Conservation (phyloP, 257 asterid species). For the Henckelia pumila region DNA sequence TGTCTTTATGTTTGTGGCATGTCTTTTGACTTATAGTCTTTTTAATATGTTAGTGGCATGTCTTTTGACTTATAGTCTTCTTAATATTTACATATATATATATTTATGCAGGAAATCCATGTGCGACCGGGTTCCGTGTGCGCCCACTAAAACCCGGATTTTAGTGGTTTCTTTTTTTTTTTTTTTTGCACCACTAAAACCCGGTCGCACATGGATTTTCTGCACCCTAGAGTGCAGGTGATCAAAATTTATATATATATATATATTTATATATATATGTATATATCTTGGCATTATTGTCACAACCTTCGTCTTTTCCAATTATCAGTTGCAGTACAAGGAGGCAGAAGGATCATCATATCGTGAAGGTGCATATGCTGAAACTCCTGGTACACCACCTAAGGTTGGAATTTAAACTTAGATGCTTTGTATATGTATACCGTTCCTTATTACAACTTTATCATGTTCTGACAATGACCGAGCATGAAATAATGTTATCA, state of each 20-base stretch:
- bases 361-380: slow-evolving; percentile 77
- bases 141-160: no score
- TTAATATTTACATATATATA: no score
- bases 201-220: no score
- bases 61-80: no score
- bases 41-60: no score
- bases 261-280: not conserved
- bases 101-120: no score
- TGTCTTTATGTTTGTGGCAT: slow-evolving; percentile 7
- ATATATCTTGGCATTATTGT: not conserved
- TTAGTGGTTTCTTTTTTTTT: no score
- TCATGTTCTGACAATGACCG: not conserved
- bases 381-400: slow-evolving; percentile 94
- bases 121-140: no score
- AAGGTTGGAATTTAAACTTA: slow-evolving; percentile 46
- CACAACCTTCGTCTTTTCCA: slow-evolving; percentile 23
- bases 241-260: no score
- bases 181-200: no score
- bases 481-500: slow-evolving; percentile 8
- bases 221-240: no score
- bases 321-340: slow-evolving; percentile 73
- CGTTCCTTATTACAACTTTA: not conserved
- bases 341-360: slow-evolving; percentile 86
- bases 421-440: not conserved
- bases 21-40: not conserved